Conservation (phyloP, 306 rosid genomes). For the Corylus americana region DNA sequence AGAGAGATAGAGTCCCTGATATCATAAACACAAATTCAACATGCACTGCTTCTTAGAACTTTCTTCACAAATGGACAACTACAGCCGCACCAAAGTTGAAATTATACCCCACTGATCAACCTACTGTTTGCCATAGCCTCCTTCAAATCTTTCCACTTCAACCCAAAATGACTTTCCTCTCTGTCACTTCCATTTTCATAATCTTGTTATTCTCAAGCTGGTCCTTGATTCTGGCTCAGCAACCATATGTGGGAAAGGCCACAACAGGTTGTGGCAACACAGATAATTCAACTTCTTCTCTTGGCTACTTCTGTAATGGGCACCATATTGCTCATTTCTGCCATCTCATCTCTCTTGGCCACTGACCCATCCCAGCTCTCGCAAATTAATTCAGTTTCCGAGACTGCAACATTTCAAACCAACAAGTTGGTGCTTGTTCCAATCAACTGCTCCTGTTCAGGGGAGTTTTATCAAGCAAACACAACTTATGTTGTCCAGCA, state of each 20-base stretch:
- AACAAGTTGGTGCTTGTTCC: conserved; percentile 70
- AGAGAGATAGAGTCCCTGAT: no score
- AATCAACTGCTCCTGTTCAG: conserved; percentile 67
- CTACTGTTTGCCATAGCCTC: no score
- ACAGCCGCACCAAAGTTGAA: no score
- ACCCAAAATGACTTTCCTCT: no score
- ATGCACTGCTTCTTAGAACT: no score
- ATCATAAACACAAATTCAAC: no score
- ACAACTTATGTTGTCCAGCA: conserved; percentile 38
- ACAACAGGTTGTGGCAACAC: conserved; percentile 42
- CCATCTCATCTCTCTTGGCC: conserved; percentile 57
- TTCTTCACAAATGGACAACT: no score
- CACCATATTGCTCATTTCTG: conserved; percentile 2
- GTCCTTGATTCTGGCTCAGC: conserved; percentile 55
- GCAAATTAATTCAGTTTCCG: conserved; percentile 49
- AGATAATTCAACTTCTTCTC: conserved; percentile 47
- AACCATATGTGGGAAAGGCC: conserved; percentile 63
- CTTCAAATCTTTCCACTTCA: no score
- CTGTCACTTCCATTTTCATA: no score
- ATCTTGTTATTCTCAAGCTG: not conserved
- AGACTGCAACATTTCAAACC: conserved; percentile 43
- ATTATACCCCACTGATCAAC: no score
- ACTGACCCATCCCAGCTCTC: conserved; percentile 63
- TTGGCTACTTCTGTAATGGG: conserved; percentile 75
- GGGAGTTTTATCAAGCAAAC: conserved; percentile 66